A percentile compares a stretch with the other conserved stretches of the same genome.
These are phyloP conservation scores for Lecanicillium sp. DNA, from an alignment of 2,329 filamentous ascomycete genomes.

Conservation along the genomic window DNA sequence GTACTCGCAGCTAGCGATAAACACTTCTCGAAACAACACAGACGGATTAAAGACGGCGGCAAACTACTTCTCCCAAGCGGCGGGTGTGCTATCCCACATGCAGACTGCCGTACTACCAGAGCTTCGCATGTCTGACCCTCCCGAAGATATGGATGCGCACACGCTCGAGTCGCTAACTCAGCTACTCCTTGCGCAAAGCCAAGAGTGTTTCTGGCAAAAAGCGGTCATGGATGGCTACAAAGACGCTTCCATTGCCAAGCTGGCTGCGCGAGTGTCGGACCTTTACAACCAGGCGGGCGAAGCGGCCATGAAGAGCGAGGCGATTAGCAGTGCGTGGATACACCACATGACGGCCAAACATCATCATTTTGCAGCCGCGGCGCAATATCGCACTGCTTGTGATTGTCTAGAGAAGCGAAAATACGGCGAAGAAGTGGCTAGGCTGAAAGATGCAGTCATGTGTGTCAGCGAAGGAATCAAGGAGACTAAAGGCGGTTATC, in stretches of 20 bases:
- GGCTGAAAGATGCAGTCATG: conserved; percentile 69
- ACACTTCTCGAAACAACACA: conserved; percentile 65
- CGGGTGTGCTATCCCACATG: conserved; percentile 74
- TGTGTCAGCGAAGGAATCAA: conserved; percentile 83
- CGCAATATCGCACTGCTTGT: conserved; percentile 83
- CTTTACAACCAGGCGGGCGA: conserved; percentile 80
- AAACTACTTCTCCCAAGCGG: conserved; percentile 81
- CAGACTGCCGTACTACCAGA: conserved; percentile 72
- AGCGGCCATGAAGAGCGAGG: conserved; percentile 78
- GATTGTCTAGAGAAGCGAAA: conserved; percentile 89
- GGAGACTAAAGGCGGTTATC: conserved; percentile 62
- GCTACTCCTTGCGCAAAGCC: conserved; percentile 82
- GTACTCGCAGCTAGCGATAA: conserved; percentile 84
- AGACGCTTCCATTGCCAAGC: conserved; percentile 82
- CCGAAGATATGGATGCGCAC: conserved; percentile 90
- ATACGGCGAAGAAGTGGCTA: conserved; percentile 91
- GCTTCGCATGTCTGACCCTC: conserved; percentile 68
- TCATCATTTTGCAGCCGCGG: conserved; percentile 91
- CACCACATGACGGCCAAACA: conserved; percentile 97
- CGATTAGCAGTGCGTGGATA: conserved; percentile 91
- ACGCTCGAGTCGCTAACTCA: conserved; percentile 78
- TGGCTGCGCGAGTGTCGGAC: conserved; percentile 84
- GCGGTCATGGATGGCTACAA: conserved; percentile 91
- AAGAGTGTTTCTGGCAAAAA: conserved; percentile 98
- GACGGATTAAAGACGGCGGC: conserved; percentile 84